Evolutionary conservation across 73 alveolate species (phyloP).

Genomic region (Blepharisma stoltei): DNA sequence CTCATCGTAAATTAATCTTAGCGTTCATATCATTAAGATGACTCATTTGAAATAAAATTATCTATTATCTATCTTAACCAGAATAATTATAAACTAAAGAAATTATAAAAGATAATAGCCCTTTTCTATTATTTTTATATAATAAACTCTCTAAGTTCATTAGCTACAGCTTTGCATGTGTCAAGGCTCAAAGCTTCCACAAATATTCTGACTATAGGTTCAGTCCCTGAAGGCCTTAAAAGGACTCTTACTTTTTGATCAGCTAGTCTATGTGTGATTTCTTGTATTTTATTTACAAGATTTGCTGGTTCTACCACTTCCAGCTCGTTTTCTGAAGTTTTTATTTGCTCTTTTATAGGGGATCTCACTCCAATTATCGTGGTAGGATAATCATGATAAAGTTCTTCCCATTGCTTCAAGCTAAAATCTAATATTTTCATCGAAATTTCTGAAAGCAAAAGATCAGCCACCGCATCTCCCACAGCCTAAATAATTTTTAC

Average conservation of each 20-base stretch:
- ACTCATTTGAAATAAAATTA: too few relatives aligned
- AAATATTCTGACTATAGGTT: constrained; percentile 79
- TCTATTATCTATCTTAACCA: too few relatives aligned
- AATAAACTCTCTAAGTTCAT: background rate
- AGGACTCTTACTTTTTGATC: constrained; percentile 69
- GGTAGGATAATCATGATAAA: constrained; percentile 82
- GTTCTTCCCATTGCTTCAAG: constrained; percentile 55
- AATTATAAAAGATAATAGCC: too few relatives aligned
- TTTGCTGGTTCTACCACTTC: constrained; percentile 46
- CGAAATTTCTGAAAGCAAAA: constrained; percentile 72
- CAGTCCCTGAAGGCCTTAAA: constrained; percentile 89
- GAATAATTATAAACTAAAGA: too few relatives aligned
- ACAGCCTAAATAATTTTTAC: constrained; percentile 42
- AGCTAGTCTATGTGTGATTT: background rate
- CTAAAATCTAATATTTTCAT: constrained; percentile 61
- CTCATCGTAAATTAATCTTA: too few relatives aligned
- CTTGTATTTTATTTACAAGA: constrained; percentile 51
- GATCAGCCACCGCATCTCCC: constrained; percentile 89
- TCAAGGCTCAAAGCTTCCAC: constrained; percentile 64
- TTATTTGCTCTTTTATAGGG: constrained; percentile 62
- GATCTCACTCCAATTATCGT: constrained; percentile 66
- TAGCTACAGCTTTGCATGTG: constrained; percentile 41
- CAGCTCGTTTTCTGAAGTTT: constrained; percentile 67
- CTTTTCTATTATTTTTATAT: too few relatives aligned
- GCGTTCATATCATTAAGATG: too few relatives aligned